Conservation (phyloP, 306 rosid species). For the Cicer judaicum region DNA sequence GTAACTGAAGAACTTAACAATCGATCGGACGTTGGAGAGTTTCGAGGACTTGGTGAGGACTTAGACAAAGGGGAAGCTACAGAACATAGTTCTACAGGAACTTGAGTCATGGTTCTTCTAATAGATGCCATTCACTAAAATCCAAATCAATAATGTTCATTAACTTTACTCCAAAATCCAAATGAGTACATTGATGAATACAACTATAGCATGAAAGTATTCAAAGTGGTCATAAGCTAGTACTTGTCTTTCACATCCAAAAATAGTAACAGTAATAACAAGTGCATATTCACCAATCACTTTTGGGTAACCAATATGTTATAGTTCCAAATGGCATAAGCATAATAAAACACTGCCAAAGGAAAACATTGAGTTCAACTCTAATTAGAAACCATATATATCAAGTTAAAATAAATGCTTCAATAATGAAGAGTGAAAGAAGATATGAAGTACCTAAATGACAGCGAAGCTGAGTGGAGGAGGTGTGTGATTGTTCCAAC, state of each 20-base stretch:
- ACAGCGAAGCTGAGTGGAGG: constrained; percentile 37
- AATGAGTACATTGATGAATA: neutral
- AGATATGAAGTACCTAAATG: constrained; percentile 41
- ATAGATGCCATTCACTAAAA: constrained; percentile 71
- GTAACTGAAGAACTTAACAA: constrained; percentile 49
- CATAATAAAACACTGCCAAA: constrained; percentile 34
- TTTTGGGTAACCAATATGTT: constrained; percentile 36
- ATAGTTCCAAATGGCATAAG: constrained; percentile 30
- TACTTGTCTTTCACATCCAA: constrained; percentile 36
- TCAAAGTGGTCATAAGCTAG: constrained; percentile 31
- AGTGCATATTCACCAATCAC: constrained; percentile 13
- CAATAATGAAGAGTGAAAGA: constrained; percentile 14
- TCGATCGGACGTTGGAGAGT: constrained; percentile 52
- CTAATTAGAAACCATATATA: constrained; percentile 20
- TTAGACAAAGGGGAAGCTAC: constrained; percentile 83
- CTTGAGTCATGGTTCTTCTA: constrained; percentile 82
- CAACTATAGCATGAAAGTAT: constrained; percentile 11
- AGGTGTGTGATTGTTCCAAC: constrained; percentile 34
- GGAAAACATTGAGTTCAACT: constrained; percentile 19
- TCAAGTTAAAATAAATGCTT: neutral
- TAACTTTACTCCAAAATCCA: constrained; percentile 18
- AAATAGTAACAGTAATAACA: constrained; percentile 26
- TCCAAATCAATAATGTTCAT: constrained; percentile 36
- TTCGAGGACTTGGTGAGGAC: constrained; percentile 66
- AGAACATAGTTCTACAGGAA: constrained; percentile 70